Evolutionary conservation across 768 basidiomycete genomes (phyloP), one percentile per base, ranked within the genome.

Genomic region (Russula earlei): DNA sequence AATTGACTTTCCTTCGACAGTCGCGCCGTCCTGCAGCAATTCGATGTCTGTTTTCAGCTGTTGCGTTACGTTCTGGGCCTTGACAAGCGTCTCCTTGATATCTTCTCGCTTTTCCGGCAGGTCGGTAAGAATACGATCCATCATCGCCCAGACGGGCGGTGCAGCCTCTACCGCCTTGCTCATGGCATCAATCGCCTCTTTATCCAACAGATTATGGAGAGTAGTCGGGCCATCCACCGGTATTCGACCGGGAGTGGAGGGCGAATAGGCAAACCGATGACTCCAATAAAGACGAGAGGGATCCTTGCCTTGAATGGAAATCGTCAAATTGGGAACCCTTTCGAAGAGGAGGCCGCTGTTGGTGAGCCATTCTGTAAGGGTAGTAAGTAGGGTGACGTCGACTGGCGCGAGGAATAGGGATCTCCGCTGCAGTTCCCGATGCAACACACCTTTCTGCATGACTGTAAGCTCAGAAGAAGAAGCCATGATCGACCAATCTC

Each of bases 401-500:
- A 31, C 62, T 43, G 6, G 61, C 58, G 33, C 70, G 66, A 20
- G 61, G 59, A 25, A 60, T 63, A 17, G 66, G 69, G 12, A 65
- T 66, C 15, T 64, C 62, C 10, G 66, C 60, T n/a, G 63, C 42
- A 38, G 57, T 49, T n/a, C 59, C 53, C 27, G 45, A 38, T 17
- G 52, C 59, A 41, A 82, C 77, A n/a, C n/a, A 4, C 79, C 77
- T 14, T 76, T 72, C 37, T 81, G 78, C 40, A 77, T 69, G 11
- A 62, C 64, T 1, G 65, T 69, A 3, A 68, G 66, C 2, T 71
- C 55, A 43, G 82, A 78, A 60, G 80, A 79, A n/a, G 84, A 84
- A 8, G 88, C 85, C 48, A 89, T 67, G 52, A 75, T 69, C 84
- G 90, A 38, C 93, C 93, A 49, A 89, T 83, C 66, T 95, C 85